Base-by-base conservation (phyloP, 306 rosid species). In the Prunus fruticosa region DNA sequence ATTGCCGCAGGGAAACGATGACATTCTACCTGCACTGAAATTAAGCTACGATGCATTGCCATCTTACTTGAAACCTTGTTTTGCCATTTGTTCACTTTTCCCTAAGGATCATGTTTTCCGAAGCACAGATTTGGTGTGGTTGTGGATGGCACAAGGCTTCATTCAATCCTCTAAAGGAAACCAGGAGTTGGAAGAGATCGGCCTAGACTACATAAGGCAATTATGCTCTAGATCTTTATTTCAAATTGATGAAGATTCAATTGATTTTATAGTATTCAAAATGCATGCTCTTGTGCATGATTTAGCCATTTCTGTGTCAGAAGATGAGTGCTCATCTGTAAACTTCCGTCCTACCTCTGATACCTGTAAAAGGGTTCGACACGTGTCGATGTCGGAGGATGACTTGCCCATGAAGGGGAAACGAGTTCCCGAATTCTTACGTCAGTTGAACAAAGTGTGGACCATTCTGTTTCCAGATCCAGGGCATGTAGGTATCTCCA, bases 31-130 rank as follows among this genome's bases (percentile, higher is more conserved):
- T 14, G 82, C 79, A 4, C 34, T 86, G 0, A 76, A 60, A 43
- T 46, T 83, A 23, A 86, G 87, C 56, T 86, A 78, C 25, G 79
- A 81, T 83, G 78, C 64, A 13, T 56, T 83, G 78, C 80, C 89
- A 0, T 64, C 85, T 4, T 5, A 50, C 60, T 72, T 83, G 60
- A 86, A 63, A 9, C 65, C 14, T 47, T 83, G 89, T 13, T 81
- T 86, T 76, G 80, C 82, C 27, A 65, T 46, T 13, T 84, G 76
- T 30, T 71, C 76, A 5, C 38, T 61, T 27, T 62, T 50, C 22
- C 76, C 71, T 1, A 49, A 50, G 62, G 78, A 76, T 53, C 16
- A 11, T 34, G 1, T 0, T 3, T 76, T 73, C 34, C 0, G 0
- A 0, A 68, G n/a, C 16, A 16, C 0, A 1, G 11, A 22, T 0